Evolutionary conservation across 1,284 basidiomycete species (phyloP).

Genomic region (Irpex rosettiformis): DNA sequence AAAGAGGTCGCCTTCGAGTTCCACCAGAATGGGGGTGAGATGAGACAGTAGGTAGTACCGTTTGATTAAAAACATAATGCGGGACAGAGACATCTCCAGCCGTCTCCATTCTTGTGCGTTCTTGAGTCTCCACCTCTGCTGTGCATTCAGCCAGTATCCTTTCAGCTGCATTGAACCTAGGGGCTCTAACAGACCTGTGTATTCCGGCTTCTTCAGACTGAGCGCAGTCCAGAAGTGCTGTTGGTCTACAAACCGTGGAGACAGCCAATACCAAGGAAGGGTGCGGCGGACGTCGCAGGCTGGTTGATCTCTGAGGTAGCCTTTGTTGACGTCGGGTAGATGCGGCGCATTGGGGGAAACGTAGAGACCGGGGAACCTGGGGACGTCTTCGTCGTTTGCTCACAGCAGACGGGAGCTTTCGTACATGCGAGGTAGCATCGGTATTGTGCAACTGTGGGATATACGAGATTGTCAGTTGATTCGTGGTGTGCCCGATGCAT

Average conservation of each 20-base stretch:
- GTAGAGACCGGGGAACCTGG: constrained; percentile 28
- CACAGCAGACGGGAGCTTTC: constrained; percentile 7
- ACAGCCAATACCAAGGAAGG: not conserved
- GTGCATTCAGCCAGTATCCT: not conserved
- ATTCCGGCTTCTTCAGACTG: not conserved
- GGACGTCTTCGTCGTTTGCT: constrained; percentile 25
- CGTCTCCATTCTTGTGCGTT: not conserved
- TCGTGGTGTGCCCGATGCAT: no score
- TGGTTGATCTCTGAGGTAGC: not conserved
- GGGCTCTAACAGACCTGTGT: not conserved
- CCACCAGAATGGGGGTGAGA: not conserved
- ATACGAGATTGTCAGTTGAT: no score
- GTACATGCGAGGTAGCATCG: not conserved
- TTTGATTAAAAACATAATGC: not conserved
- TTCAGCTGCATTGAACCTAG: not conserved
- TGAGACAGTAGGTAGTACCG: not conserved
- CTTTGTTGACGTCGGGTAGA: constrained; percentile 8
- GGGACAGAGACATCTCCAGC: not conserved
- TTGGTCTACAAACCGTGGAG: not conserved
- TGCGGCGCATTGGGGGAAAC: constrained; percentile 28
- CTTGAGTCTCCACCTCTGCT: not conserved
- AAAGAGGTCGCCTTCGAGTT: no score
- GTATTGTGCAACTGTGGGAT: no score
- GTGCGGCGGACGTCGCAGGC: no score
- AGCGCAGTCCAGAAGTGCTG: not conserved